These are phyloP conservation scores for Picea abies DNA, from an alignment of 83 land plant genomes.

Conservation along the genomic window DNA sequence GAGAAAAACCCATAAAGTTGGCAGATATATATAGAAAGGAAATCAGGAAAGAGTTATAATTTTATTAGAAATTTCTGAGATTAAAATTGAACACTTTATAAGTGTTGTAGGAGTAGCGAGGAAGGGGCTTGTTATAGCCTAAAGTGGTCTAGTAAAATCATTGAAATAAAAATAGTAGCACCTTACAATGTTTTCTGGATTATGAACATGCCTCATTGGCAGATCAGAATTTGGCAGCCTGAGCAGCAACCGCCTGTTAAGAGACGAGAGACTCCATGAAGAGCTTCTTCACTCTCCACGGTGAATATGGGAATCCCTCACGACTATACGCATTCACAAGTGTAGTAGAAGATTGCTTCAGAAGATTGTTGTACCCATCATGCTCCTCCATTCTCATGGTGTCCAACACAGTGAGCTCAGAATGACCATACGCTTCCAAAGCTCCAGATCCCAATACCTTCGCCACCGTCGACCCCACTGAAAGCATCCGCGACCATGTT, in stretches of 20 bases:
- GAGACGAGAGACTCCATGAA: constrained; percentile 48
- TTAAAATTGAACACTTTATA: too few relatives aligned
- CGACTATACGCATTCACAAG: constrained; percentile 50
- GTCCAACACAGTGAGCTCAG: constrained; percentile 45
- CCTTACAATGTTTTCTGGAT: too few relatives aligned
- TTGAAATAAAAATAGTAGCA: too few relatives aligned
- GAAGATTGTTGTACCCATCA: constrained; percentile 35
- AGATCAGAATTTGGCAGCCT: constrained; percentile 25
- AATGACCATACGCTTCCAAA: constrained; percentile 29
- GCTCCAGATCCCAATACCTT: constrained; percentile 56
- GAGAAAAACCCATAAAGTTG: too few relatives aligned
- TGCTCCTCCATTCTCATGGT: background rate
- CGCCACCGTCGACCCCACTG: constrained; percentile 38
- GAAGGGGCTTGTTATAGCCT: too few relatives aligned
- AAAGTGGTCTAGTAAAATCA: too few relatives aligned
- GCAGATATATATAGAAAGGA: too few relatives aligned
- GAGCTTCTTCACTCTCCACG: constrained; percentile 61
- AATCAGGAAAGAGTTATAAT: too few relatives aligned
- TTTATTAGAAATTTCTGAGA: too few relatives aligned
- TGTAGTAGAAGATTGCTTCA: constrained; percentile 50
- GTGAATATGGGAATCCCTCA: constrained; percentile 33
- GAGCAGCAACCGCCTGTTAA: constrained; percentile 32
- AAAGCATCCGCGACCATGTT: constrained; percentile 63
- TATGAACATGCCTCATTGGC: constrained; percentile 45
- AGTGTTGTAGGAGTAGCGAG: too few relatives aligned